These are phyloP conservation scores for Neurospora sp. DNA, from an alignment of 495 filamentous ascomycete genomes.

Conservation along the genomic window DNA sequence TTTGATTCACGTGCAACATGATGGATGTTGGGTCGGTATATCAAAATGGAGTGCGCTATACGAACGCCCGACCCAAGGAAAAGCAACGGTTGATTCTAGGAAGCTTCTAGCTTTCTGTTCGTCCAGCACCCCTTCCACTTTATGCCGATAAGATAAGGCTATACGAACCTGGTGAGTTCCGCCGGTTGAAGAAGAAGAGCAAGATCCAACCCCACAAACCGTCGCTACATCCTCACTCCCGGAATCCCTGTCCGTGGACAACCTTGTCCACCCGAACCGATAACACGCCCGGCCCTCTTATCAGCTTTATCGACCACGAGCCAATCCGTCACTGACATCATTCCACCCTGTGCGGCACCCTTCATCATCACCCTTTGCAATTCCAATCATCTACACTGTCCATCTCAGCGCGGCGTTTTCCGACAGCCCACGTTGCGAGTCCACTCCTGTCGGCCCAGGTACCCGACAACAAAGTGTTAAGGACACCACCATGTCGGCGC, in stretches of 20 bases:
- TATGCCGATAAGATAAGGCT: background rate
- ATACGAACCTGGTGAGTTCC: background rate
- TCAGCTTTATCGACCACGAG: background rate
- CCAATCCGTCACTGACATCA: conserved; percentile 20
- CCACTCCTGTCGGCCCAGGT: background rate
- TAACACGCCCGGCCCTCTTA: background rate
- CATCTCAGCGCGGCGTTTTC: background rate
- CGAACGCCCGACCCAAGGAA: background rate
- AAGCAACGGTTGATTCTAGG: background rate
- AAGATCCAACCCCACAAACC: background rate
- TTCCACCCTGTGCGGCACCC: conserved; percentile 1
- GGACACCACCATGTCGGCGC: conserved; percentile 7
- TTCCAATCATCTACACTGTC: background rate
- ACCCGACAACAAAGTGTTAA: background rate
- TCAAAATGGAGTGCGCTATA: background rate
- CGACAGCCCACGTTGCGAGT: background rate
- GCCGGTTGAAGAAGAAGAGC: background rate
- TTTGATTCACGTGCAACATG: background rate
- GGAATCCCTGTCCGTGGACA: background rate
- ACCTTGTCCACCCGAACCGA: background rate
- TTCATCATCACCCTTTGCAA: background rate
- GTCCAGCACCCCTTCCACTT: background rate
- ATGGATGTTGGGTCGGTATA: background rate
- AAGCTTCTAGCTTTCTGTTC: background rate
- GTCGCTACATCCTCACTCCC: background rate